Conservation (phyloP, 2,329 filamentous ascomycete genomes). For the Dendryphion nanum region DNA sequence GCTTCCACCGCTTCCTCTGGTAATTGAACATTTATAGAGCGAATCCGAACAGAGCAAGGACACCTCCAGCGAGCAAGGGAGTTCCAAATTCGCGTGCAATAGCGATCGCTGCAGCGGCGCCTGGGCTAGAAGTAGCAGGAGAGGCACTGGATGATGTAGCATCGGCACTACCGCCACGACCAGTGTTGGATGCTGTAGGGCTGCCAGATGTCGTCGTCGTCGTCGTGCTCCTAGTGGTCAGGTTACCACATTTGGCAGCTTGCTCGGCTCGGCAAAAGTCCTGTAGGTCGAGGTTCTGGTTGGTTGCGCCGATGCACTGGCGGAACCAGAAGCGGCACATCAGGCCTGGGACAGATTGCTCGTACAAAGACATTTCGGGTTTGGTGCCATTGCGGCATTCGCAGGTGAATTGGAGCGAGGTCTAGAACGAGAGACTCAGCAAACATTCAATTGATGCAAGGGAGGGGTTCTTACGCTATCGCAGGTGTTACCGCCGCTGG, state of each 20-base stretch:
- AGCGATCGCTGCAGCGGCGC: conserved; percentile 47
- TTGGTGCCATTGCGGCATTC: conserved; percentile 55
- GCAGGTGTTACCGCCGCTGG: conserved; percentile 53
- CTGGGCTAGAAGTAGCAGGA: conserved; percentile 24
- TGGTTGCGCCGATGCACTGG: conserved; percentile 41
- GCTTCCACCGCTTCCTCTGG: no score
- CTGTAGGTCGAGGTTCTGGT: conserved; percentile 37
- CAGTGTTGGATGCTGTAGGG: conserved; percentile 21
- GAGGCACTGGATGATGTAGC: conserved; percentile 22
- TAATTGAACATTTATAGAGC: conserved; percentile 50
- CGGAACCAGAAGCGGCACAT: conserved; percentile 56
- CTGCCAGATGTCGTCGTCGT: conserved; percentile 25
- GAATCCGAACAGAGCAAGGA: conserved; percentile 57
- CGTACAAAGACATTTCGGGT: conserved; percentile 57
- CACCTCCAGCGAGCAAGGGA: conserved; percentile 51
- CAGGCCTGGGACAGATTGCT: conserved; percentile 59
- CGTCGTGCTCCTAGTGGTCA: conserved; percentile 29
- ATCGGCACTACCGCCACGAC: conserved; percentile 11
- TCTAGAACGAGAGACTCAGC: conserved; percentile 38
- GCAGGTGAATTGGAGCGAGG: conserved; percentile 55
- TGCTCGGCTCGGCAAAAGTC: conserved; percentile 45
- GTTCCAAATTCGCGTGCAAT: conserved; percentile 53
- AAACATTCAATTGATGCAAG: neutral
- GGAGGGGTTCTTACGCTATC: conserved; percentile 49
- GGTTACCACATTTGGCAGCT: conserved; percentile 51